Base-by-base conservation (phyloP, 2,329 filamentous ascomycete species). In the Fusarium drepaniforme region DNA sequence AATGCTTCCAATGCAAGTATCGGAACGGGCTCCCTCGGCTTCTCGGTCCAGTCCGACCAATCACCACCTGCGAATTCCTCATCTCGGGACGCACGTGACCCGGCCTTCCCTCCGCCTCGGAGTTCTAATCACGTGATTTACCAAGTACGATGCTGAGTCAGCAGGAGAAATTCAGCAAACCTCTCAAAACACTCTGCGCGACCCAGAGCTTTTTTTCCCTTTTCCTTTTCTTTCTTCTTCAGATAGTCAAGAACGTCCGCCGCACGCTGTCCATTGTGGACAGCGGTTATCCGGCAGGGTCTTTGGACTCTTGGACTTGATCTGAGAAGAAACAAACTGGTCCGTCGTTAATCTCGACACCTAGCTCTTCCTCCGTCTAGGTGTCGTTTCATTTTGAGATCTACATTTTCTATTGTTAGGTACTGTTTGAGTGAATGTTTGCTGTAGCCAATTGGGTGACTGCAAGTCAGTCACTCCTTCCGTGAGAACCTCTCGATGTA, bases 261-360 rank as follows among this genome's bases (percentile, higher is more conserved):
- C 82, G 77, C 79, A 72, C 77, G 77, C 78, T 80, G 78, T 75
- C 73, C 71, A 71, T 72, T 75, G 75, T 80, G 79, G 81, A 81
- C 80, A 80, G 77, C 73, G 76, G 67, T 66, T 70, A 62, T 72
- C 65, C 71, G 81, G 79, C 81, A 81, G 76, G 77, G 80, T 80
- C 81, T 79, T 83, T 83, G 80, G 80, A 80, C 78, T 77, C 63
- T 66, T 78, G 80, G 82, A 80, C 77, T 76, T 76, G 81, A 80
- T 86, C 83, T 83, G 79, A 88, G 87, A 88, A 82, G 78, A 86
- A 85, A 72, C 81, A 79, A 79, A 79, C 81, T 79, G 73, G 86
- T 88, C 87, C 86, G 84, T 88, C 87, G 87, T 89, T 89, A 89
- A 89, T 89, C 87, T 86, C 87, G 86, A 83, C 86, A 84, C 78